Conservation (phyloP, 2,329 filamentous ascomycete genomes). For the Neophaeococcomyces aloes region DNA sequence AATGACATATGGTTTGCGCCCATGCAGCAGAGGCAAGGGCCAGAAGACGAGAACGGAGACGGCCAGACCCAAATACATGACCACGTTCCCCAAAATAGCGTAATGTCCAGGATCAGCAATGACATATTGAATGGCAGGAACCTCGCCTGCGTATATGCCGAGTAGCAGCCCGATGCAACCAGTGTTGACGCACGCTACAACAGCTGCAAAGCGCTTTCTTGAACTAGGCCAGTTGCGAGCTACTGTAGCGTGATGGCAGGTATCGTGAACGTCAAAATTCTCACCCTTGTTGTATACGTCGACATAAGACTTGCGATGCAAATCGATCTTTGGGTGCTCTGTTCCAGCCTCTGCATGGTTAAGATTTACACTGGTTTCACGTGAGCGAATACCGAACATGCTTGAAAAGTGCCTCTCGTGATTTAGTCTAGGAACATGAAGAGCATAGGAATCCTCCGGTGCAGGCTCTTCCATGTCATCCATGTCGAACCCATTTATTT, state of each 20-base stretch:
- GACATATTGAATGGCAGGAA: conserved; percentile 69
- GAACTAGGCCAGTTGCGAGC: conserved; percentile 60
- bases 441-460: not conserved
- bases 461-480: not conserved
- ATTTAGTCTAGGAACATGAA: conserved; percentile 1
- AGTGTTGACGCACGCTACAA: conserved; percentile 62
- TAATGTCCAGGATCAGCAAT: conserved; percentile 59
- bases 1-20: conserved; percentile 66
- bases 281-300: conserved; percentile 23
- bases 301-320: conserved; percentile 16
- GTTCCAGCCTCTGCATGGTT: conserved; percentile 5
- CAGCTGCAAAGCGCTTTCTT: conserved; percentile 59
- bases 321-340: conserved; percentile 13
- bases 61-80: conserved; percentile 60
- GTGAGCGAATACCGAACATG: conserved; percentile 16
- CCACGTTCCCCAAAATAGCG: conserved; percentile 61
- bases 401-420: conserved; percentile 18
- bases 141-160: conserved; percentile 67
- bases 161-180: conserved; percentile 59
- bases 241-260: conserved; percentile 49
- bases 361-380: conserved; percentile 13
- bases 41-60: conserved; percentile 60
- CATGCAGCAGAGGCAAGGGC: conserved; percentile 61
- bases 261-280: conserved; percentile 30
- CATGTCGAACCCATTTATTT: not conserved